Base-by-base conservation (phyloP, 148 eudicot genomes). In the Nepenthes mirabilis region DNA sequence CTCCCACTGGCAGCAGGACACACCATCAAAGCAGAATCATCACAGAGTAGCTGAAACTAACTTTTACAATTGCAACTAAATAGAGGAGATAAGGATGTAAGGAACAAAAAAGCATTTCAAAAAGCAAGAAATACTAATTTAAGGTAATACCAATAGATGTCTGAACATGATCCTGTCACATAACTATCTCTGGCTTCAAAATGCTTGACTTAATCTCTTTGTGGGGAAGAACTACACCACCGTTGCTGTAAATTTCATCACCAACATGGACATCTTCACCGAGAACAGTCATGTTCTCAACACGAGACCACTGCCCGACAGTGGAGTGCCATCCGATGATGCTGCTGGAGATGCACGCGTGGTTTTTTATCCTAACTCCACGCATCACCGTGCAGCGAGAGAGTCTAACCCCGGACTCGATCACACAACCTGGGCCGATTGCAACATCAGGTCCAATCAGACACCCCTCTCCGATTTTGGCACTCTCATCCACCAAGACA, bases 321-420 rank as follows among this genome's bases (percentile, higher is more conserved):
- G 95, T 91, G 0, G 96, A 91, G 75, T 88, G 95, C 98, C 98
- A 91, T 11, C 96, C 98, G 0, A 91, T 77, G 37, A 91, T 88
- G 56, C 96, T 91, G 64, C 82, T 70, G 3, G 94, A 80, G 36
- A 91, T 64, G 80, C 96, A 85, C 0, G 96, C 88, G 13, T 88
- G 91, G 51, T 79, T 86, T 80, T 85, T 93, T 63, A 93, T 58
- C 36, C 91, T 78, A 49, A 80, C 96, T 2, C 98, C 98, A 8
- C 96, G 86, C 95, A 88, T 88, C 7, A 93, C 68, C 0, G 96
- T 88, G 79, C 96, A 93, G 11, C 88, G 72, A 32, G 98, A 86
- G 35, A 93, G 95, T 59, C 95, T 78, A 63, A 88, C 95, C 5
- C 98, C 96, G 0, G 95, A 55, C 73, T 93, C 98, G 2, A 93